These are phyloP conservation scores for Monilinia laxa DNA, from an alignment of 2,329 filamentous ascomycete species.

Conservation along the genomic window DNA sequence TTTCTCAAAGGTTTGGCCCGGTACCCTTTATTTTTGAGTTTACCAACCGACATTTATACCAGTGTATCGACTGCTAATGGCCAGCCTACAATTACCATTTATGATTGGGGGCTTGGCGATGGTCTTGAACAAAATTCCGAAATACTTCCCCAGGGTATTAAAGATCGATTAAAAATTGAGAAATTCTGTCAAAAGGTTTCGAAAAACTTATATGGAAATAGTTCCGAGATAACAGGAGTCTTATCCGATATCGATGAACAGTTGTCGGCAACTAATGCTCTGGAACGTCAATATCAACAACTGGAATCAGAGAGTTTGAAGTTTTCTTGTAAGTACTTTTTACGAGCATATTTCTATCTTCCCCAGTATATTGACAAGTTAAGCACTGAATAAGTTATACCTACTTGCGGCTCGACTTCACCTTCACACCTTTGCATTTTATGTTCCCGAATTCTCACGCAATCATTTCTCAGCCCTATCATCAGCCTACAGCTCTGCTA, in stretches of 20 bases:
- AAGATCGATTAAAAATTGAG: slow-evolving; percentile 53
- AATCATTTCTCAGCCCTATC: slow-evolving; percentile 37
- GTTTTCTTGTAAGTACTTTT: slow-evolving; percentile 17
- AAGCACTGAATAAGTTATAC: slow-evolving; percentile 28
- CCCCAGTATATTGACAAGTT: slow-evolving; percentile 2
- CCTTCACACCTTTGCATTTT: slow-evolving; percentile 31
- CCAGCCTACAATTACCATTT: slow-evolving; percentile 61
- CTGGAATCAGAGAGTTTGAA: slow-evolving; percentile 18
- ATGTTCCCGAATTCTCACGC: slow-evolving; percentile 23
- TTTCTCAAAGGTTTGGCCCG: slow-evolving; percentile 56
- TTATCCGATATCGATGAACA: slow-evolving; percentile 43
- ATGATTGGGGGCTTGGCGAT: slow-evolving; percentile 55
- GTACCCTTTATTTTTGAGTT: no score
- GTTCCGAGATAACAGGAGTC: slow-evolving; percentile 45
- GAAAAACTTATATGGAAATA: slow-evolving; percentile 55
- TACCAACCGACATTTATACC: background rate
- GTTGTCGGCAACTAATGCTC: slow-evolving; percentile 46
- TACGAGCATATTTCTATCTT: no score
- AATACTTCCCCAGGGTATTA: slow-evolving; percentile 52
- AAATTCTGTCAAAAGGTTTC: slow-evolving; percentile 59
- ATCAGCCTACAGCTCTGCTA: slow-evolving; percentile 45
- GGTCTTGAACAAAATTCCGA: slow-evolving; percentile 45
- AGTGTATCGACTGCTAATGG: slow-evolving; percentile 68
- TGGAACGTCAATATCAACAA: slow-evolving; percentile 32
- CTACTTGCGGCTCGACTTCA: slow-evolving; percentile 31